These are phyloP conservation scores for Zygosaccharomyces sapae DNA, from an alignment of 1,139 yeast species.

Conservation along the genomic window DNA sequence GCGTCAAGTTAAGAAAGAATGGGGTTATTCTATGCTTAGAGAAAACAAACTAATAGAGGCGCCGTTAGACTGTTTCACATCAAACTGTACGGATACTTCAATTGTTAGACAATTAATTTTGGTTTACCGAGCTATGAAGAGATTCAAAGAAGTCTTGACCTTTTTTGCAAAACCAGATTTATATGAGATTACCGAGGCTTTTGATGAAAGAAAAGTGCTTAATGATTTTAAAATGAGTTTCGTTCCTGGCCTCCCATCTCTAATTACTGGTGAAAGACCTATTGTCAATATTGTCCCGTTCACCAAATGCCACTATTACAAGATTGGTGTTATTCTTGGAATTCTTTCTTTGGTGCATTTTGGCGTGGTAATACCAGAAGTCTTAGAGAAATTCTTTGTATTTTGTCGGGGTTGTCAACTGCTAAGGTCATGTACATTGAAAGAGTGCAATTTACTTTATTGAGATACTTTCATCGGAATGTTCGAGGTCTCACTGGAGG, in stretches of 20 bases:
- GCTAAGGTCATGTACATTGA: constrained; percentile 19
- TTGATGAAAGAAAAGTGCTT: constrained; percentile 13
- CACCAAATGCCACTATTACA: constrained; percentile 18
- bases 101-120: constrained; percentile 6
- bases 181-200: constrained; percentile 7
- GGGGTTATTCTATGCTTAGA: constrained; percentile 13
- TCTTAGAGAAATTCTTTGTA: constrained; percentile 20
- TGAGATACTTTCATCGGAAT: constrained; percentile 23
- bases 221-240: constrained; percentile 14
- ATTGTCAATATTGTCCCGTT: constrained; percentile 15
- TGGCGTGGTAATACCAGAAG: constrained; percentile 6
- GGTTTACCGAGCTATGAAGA: constrained; percentile 12
- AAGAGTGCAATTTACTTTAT: constrained; percentile 25
- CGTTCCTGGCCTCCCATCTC: constrained; percentile 8
- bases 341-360: constrained; percentile 14
- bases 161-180: constrained; percentile 11
- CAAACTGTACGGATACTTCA: neutral
- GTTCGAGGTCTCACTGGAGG: constrained; percentile 27
- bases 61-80: constrained; percentile 12
- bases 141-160: constrained; percentile 2
- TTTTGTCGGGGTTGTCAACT: constrained; percentile 18
- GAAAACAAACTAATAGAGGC: constrained; percentile 13
- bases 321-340: constrained; percentile 19
- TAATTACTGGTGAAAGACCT: constrained; percentile 14
- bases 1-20: constrained; percentile 22